Conservation (phyloP, 371 early-diverging fungal genomes). For the Batkoa obscura region DNA sequence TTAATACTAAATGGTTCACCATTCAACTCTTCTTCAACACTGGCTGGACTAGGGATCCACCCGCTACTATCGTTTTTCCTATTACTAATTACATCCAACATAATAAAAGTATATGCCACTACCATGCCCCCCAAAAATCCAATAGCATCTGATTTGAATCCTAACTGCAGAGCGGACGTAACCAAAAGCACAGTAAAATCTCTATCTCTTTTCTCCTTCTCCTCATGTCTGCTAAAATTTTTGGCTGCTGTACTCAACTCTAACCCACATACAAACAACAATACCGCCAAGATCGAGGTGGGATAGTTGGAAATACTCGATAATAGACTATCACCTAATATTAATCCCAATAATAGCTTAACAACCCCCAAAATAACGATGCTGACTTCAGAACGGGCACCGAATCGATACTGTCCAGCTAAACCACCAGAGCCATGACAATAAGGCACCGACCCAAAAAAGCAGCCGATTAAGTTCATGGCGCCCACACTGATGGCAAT, state of each 20-base stretch:
- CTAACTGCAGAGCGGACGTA: constrained; percentile 45
- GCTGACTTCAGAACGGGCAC: constrained; percentile 67
- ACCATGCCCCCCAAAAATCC: constrained; percentile 50
- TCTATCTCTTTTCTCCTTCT: constrained; percentile 14
- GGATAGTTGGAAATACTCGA: constrained; percentile 51
- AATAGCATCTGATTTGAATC: constrained; percentile 63
- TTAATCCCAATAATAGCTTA: constrained; percentile 54
- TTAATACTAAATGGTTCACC: too few species aligned
- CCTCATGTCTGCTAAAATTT: constrained; percentile 18
- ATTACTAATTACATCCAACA: too few species aligned
- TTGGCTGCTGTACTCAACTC: constrained; percentile 54
- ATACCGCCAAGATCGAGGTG: constrained; percentile 54
- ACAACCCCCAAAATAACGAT: constrained; percentile 49
- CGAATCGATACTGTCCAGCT: constrained; percentile 83
- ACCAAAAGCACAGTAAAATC: constrained; percentile 45
- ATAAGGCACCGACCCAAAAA: constrained; percentile 73
- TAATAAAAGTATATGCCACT: constrained; percentile 1
- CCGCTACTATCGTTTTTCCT: too few species aligned
- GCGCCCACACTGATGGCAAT: constrained; percentile 52
- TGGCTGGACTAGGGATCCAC: too few species aligned
- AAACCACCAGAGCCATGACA: constrained; percentile 79
- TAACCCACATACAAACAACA: constrained; percentile 65
- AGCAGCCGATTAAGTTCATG: constrained; percentile 70
- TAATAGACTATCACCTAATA: constrained; percentile 63
- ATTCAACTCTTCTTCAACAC: too few species aligned